Conservation (phyloP, 73 alveolate genomes). For the Paraurostyla sp. region DNA sequence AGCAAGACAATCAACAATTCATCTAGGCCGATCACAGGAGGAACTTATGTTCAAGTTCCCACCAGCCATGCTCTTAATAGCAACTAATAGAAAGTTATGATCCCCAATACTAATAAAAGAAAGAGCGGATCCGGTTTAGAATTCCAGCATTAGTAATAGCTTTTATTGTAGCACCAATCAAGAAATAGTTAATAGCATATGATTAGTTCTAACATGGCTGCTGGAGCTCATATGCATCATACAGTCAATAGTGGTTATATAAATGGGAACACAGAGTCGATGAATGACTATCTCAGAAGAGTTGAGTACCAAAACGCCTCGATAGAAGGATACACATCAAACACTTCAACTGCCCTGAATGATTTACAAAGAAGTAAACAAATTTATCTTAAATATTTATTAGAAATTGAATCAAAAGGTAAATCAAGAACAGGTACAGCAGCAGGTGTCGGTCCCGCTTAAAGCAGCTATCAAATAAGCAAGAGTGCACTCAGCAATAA, state of each 20-base stretch:
- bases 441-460: slow-evolving; percentile 23
- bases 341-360: slow-evolving; percentile 15
- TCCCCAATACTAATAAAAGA: neutral
- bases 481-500: neutral
- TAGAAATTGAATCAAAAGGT: slow-evolving; percentile 30
- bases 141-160: neutral
- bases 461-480: slow-evolving; percentile 24
- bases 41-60: neutral
- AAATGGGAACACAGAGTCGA: neutral
- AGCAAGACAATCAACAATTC: neutral
- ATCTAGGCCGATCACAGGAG: slow-evolving; percentile 22
- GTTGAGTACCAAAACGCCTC: slow-evolving; percentile 37
- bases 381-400: neutral
- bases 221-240: neutral
- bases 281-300: slow-evolving; percentile 9
- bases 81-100: neutral
- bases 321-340: slow-evolving; percentile 20
- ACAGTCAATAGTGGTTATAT: too few relatives aligned
- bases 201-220: neutral
- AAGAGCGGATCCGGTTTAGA: slow-evolving; percentile 39
- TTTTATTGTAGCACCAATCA: neutral
- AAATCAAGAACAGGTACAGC: slow-evolving; percentile 32
- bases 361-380: slow-evolving; percentile 28
- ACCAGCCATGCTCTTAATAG: slow-evolving; percentile 30
- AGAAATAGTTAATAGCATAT: neutral